Evolutionary conservation across 179 eudicot species (phyloP).

Genomic region (Patellifolia procumbens): DNA sequence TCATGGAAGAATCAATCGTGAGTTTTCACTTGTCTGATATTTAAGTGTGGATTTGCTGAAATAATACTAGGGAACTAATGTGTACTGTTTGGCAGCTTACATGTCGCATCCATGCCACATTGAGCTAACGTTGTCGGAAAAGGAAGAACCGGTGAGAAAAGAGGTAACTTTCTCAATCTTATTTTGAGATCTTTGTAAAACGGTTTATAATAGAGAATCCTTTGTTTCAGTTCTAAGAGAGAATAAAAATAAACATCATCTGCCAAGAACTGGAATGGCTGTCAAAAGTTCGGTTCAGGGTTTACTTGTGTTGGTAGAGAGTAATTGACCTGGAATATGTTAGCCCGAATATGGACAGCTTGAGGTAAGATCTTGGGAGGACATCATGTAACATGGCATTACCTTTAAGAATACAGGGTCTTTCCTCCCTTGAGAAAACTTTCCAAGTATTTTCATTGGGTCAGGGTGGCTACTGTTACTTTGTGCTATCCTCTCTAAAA

Average conservation of each 20-base stretch:
- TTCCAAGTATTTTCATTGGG: neutral
- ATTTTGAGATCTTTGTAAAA: neutral
- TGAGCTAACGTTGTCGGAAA: constrained; percentile 42
- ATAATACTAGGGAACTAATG: neutral
- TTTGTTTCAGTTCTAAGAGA: neutral
- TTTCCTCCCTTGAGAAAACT: neutral
- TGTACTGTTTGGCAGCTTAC: constrained; percentile 33
- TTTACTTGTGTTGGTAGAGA: neutral
- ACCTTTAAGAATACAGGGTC: neutral
- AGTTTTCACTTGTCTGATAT: constrained; percentile 8
- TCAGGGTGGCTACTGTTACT: neutral
- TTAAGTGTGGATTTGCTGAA: neutral
- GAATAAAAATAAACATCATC: neutral
- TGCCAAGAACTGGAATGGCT: neutral
- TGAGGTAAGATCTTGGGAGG: neutral
- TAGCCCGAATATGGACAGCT: neutral
- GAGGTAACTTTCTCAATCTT: constrained; percentile 28
- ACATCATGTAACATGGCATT: neutral
- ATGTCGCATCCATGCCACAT: constrained; percentile 53
- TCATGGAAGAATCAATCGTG: constrained; percentile 73
- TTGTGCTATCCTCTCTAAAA: neutral
- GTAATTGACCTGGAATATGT: neutral
- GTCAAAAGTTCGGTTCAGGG: neutral
- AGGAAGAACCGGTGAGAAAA: constrained; percentile 44
- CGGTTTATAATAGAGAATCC: neutral